Conservation (phyloP, 305 asterid genomes). For the Fraxinus floribunda region DNA sequence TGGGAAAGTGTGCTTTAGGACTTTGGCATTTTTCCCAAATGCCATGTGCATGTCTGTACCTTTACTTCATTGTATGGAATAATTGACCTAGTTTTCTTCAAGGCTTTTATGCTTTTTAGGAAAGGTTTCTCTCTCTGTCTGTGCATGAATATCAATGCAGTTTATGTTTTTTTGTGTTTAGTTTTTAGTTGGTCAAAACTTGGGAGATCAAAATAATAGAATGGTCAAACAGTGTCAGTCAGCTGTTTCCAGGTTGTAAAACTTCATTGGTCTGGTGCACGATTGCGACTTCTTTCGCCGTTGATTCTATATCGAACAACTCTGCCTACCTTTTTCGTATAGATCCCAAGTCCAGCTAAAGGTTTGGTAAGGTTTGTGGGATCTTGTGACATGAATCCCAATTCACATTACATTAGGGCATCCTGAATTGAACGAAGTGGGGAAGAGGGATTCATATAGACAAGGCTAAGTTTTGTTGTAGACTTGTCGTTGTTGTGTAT, state of each 20-base stretch:
- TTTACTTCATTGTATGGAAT: conserved; percentile 36
- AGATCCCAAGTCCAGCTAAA: no score
- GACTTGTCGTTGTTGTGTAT: no score
- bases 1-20: conserved; percentile 26
- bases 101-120: conserved; percentile 32
- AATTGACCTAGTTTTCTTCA: conserved; percentile 31
- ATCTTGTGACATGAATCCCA: no score
- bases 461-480: no score
- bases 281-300: no score
- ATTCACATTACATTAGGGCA: no score
- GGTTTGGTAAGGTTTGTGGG: no score
- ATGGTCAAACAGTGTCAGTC: conserved; percentile 22
- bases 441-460: no score
- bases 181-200: conserved; percentile 21
- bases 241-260: conserved; percentile 31
- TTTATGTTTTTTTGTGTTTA: conserved; percentile 6
- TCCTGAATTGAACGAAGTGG: no score
- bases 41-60: conserved; percentile 57
- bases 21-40: conserved; percentile 43
- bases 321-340: no score
- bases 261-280: neutral
- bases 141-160: conserved; percentile 4
- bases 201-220: conserved; percentile 26
- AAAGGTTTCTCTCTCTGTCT: conserved; percentile 20
- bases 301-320: no score